These are phyloP conservation scores for Gossypium turneri DNA, from an alignment of 345 rosid genomes.

Conservation along the genomic window DNA sequence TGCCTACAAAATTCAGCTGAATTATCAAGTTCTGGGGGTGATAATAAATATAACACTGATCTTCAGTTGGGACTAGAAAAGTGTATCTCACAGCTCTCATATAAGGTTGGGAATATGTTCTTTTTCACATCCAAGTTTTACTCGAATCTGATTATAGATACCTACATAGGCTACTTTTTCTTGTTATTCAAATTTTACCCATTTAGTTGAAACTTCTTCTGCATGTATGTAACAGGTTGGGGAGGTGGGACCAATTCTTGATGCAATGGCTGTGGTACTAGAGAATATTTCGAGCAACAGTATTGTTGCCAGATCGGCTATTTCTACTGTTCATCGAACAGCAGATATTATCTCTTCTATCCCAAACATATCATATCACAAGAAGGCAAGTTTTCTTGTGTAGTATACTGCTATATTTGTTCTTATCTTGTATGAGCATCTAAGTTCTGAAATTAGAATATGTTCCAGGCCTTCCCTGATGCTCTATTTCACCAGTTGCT, in stretches of 20 bases:
- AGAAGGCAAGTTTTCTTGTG: constrained; percentile 52
- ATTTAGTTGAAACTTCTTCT: neutral
- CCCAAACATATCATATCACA: constrained; percentile 66
- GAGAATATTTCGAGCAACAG: constrained; percentile 59
- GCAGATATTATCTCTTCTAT: constrained; percentile 62
- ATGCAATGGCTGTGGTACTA: constrained; percentile 72
- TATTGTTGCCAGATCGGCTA: constrained; percentile 58
- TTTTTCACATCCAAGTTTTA: neutral
- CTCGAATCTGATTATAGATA: neutral
- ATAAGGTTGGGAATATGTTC: constrained; percentile 46
- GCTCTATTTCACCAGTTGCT: constrained; percentile 85
- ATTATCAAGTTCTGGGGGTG: constrained; percentile 37
- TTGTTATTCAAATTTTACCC: constrained; percentile 5
- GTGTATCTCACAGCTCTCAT: constrained; percentile 66
- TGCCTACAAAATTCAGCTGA: constrained; percentile 69
- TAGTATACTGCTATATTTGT: constrained; percentile 1
- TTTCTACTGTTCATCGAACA: constrained; percentile 60
- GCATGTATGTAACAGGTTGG: constrained; percentile 51
- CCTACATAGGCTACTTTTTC: neutral
- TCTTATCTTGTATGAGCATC: constrained; percentile 3
- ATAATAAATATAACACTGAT: constrained; percentile 40
- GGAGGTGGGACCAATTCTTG: constrained; percentile 84
- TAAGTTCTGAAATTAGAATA: constrained; percentile 8
- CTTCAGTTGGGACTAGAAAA: constrained; percentile 72
- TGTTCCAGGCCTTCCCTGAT: constrained; percentile 85